Base-by-base conservation (phyloP, 2,329 filamentous ascomycete genomes). In the Aphanoascus verrucosus region DNA sequence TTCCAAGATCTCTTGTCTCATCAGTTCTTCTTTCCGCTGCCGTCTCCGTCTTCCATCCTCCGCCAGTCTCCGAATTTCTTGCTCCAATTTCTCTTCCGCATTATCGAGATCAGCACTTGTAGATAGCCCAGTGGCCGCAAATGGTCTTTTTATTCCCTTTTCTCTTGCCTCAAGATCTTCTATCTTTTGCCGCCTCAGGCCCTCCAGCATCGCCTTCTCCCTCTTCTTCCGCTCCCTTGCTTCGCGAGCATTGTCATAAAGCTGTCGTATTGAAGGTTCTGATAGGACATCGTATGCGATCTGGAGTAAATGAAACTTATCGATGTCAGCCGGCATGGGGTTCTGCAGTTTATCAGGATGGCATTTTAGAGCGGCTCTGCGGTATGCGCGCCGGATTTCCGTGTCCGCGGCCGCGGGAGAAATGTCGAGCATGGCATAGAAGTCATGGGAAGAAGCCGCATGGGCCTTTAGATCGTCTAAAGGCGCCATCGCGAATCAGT, bases 311-410 rank as follows among this genome's bases (percentile, higher is more conserved):
- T 95, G 86, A 74, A 94, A 97, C 63, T 86, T 86, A 53, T 84
- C 83, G 44, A 87, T 77, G 60, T 93, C 88, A 62, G 72, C 72
- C 4, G 72, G 69, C 3, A 85, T 88, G 37, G 77, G 73, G 50
- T 80, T 81, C 58, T 83, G 80, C 53, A 90, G 83, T 72, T 96
- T 95, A 77, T 97, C 91, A 0, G 91, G 91, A 68, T 97, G 91
- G 74, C 90, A 88, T 64, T 88, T 88, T n/a, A 95, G 76, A 2
- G 88, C 88, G 31, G 84, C 83, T 62, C 87, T 86, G 55, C 88
- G 82, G 76, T 91, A 96, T 43, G 88, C 88, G 60, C 85, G 83
- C 58, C 87, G 84, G 63, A 94, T 84, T 57, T 89, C 85, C n/a
- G 81, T 72, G 53, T 85, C 83, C 17, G 77, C 72, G 0, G 84